Percentiles rank a stretch among this genome's conserved stretches.
phyloP scores from a whole-genome alignment of 2,329 filamentous ascomycete species.

The Colletotrichum sp. region DNA sequence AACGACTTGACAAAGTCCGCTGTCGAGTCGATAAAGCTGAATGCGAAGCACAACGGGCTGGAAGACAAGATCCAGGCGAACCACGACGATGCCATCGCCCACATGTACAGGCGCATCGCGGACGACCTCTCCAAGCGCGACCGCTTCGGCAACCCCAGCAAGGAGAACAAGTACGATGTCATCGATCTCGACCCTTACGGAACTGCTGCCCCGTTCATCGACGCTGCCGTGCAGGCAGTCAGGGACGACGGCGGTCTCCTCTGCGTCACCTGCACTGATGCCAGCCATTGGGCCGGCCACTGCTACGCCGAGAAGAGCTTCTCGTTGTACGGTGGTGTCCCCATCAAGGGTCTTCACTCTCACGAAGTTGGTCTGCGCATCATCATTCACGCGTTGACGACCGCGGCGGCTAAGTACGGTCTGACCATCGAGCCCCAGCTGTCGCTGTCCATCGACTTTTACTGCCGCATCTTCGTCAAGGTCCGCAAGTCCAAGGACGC shows the following conservation, averaged over 20 bases:
- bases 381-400: conserved; percentile 82
- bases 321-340: conserved; percentile 89
- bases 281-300: conserved; percentile 91
- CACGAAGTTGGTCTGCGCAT: conserved; percentile 91
- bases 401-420: conserved; percentile 83
- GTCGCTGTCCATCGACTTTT: conserved; percentile 95
- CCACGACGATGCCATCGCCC: conserved; percentile 82
- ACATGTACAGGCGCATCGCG: conserved; percentile 83
- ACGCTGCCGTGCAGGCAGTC: conserved; percentile 86
- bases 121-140: conserved; percentile 51
- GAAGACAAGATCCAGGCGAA: conserved; percentile 73
- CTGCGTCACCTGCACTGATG: conserved; percentile 96
- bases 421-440: conserved; percentile 88
- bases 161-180: conserved; percentile 76
- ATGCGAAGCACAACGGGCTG: conserved; percentile 83
- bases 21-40: conserved; percentile 80
- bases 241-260: conserved; percentile 85
- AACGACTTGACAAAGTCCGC: conserved; percentile 87
- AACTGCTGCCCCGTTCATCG: conserved; percentile 89
- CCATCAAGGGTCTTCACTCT: conserved; percentile 82
- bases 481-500: conserved; percentile 80
- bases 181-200: conserved; percentile 98
- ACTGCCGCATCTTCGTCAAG: conserved; percentile 86
- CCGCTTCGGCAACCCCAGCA: conserved; percentile 41
- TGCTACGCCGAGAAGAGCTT: conserved; percentile 95